Base-by-base conservation (phyloP, 2,329 filamentous ascomycete species). In the Fusarium musae region DNA sequence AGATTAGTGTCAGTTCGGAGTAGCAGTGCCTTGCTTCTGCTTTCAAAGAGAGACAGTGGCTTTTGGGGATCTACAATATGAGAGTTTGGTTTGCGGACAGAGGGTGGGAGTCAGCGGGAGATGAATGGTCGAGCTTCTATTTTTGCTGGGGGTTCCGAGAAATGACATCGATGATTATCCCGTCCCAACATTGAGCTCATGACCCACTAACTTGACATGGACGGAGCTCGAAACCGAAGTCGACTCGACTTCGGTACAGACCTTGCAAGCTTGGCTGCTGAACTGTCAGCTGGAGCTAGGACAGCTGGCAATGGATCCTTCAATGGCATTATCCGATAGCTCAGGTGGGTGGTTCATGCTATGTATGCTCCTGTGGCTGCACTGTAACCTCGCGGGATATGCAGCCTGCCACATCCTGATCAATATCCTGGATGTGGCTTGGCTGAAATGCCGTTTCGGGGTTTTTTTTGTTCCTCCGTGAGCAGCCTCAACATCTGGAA, bases 141-240 rank as follows among this genome's bases (percentile, higher is more conserved):
- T 63, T 67, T 69, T 69, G 49, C 63, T 56, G 70, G 66, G 73
- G 66, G 42, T 70, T 59, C 74, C 53, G 63, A 75, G 63, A 60
- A 61, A 77, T 75, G 75, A 72, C 76, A 73, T 70, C 60, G 64
- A 72, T 44, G 67, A 66, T 49, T 64, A 59, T 61, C 46, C 42
- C 63, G 65, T 77, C 75, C 70, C 75, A 77, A 77, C 75, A 77
- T 76, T 75, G 71, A 64, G 75, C 57, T 40, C n/a, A 52, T 26
- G 57, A 39, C 54, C 56, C 56, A 59, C 54, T 58, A 44, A 58
- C 50, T 39, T 11, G 39, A 54, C 50, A 40, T 34, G 50, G 50
- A 59, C 44, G 26, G 34, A 59, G 34, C 32, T 32, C 9, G 30
- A 57, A 37, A 56, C 37, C 52, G 37, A 43, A 58, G 32, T 54